Evolutionary conservation across 495 filamentous ascomycete genomes (phyloP).

Genomic region (Thermothielavioides terrestris): DNA sequence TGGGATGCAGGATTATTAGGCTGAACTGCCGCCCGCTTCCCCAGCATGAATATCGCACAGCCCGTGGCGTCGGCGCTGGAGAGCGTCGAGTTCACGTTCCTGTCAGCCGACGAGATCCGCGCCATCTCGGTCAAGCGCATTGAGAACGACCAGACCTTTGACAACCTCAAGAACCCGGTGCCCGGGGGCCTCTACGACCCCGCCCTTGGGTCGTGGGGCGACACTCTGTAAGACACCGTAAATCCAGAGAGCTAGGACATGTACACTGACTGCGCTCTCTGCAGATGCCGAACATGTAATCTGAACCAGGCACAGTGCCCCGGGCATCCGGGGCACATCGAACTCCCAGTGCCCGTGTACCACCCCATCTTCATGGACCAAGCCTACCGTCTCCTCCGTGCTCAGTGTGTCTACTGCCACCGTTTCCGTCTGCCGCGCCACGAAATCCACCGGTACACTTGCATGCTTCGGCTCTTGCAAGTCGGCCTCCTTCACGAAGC

Average conservation of each 20-base stretch:
- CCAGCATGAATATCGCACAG: conserved; percentile 74
- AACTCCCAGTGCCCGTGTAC: conserved; percentile 85
- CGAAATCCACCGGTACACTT: conserved; percentile 65
- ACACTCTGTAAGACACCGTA: conserved; percentile 68
- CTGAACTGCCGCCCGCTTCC: not conserved
- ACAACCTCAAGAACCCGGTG: conserved; percentile 73
- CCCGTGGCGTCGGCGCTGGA: conserved; percentile 77
- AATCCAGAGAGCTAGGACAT: too few species aligned
- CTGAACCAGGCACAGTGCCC: conserved; percentile 70
- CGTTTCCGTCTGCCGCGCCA: conserved; percentile 64
- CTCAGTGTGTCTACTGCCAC: conserved; percentile 85
- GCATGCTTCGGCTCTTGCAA: conserved; percentile 80
- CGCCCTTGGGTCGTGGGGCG: conserved; percentile 83
- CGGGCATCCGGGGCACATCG: conserved; percentile 90
- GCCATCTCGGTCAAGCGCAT: conserved; percentile 87
- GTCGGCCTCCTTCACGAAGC: conserved; percentile 72
- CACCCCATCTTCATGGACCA: conserved; percentile 93
- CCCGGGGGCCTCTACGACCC: conserved; percentile 89
- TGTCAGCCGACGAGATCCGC: conserved; percentile 72
- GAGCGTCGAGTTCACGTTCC: conserved; percentile 81
- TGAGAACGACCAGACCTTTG: conserved; percentile 80
- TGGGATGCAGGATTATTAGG: conserved; percentile 1
- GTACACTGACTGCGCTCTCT: too few species aligned
- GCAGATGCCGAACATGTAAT: conserved; percentile 84
- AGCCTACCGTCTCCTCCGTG: conserved; percentile 68